Conservation (phyloP, 163 green algal genomes). For the Prototheca cutis region DNA sequence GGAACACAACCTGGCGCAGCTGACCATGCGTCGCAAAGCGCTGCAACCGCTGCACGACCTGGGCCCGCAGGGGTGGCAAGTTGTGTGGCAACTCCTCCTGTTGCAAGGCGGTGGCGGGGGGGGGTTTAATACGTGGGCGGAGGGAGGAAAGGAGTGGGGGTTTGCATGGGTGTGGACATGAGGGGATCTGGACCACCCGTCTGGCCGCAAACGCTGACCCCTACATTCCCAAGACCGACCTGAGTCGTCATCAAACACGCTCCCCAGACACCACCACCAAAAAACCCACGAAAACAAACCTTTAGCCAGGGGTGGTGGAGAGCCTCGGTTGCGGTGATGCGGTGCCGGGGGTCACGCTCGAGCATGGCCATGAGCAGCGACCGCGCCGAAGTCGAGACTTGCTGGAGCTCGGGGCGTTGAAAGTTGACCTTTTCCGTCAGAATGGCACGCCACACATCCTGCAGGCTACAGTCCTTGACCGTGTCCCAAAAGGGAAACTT, state of each 20-base stretch:
- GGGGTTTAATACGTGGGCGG: no score
- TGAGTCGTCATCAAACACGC: background rate
- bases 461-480: slow-evolving; percentile 61
- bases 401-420: slow-evolving; percentile 31
- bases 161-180: no score
- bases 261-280: no score
- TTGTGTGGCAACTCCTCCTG: background rate
- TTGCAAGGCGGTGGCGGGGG: background rate
- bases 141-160: no score
- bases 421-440: slow-evolving; percentile 59
- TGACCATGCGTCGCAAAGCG: slow-evolving; percentile 81
- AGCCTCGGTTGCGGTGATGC: slow-evolving; percentile 53
- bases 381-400: slow-evolving; percentile 10
- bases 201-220: no score
- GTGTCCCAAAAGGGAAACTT: slow-evolving; percentile 69
- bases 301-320: slow-evolving; percentile 66
- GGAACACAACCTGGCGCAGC: slow-evolving; percentile 70
- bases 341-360: slow-evolving; percentile 48
- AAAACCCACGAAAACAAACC: no score
- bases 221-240: background rate
- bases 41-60: slow-evolving; percentile 79
- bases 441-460: slow-evolving; percentile 72
- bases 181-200: no score
- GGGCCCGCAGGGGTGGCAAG: slow-evolving; percentile 49
- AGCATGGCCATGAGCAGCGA: slow-evolving; percentile 56